Conservation (phyloP, 1,284 basidiomycete species). For the Puccinia triticina region DNA sequence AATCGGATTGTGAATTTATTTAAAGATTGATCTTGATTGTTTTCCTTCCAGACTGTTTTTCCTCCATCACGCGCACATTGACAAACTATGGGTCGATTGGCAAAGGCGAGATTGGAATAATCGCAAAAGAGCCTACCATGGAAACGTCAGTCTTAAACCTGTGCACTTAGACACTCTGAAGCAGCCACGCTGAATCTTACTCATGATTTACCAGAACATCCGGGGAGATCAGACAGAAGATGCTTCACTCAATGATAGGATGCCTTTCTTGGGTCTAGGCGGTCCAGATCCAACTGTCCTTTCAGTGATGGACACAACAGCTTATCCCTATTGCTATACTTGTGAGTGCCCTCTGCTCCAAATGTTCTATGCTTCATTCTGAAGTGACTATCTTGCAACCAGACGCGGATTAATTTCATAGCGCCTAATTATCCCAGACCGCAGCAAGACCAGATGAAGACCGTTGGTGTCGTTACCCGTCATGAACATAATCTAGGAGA, state of each 20-base stretch:
- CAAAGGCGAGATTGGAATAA: conserved; percentile 39
- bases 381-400: neutral
- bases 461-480: neutral
- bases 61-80: conserved; percentile 51
- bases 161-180: neutral
- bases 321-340: conserved; percentile 47
- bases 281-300: conserved; percentile 26
- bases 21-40: neutral
- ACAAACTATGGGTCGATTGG: conserved; percentile 52
- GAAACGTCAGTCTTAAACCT: conserved; percentile 27
- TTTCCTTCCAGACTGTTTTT: conserved; percentile 44
- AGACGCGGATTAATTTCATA: neutral
- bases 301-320: conserved; percentile 35
- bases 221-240: conserved; percentile 19
- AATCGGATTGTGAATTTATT: neutral
- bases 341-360: conserved; percentile 15
- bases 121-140: conserved; percentile 23
- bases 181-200: neutral
- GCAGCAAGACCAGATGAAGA: neutral
- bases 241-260: conserved; percentile 28
- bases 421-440: neutral
- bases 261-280: conserved; percentile 31
- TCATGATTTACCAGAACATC: conserved; percentile 1
- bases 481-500: neutral
- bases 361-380: neutral